A percentile compares a stretch with the other conserved stretches of the same genome.
Conservation (phyloP, 139 green algal species). For the Picochlorum costavermella region DNA sequence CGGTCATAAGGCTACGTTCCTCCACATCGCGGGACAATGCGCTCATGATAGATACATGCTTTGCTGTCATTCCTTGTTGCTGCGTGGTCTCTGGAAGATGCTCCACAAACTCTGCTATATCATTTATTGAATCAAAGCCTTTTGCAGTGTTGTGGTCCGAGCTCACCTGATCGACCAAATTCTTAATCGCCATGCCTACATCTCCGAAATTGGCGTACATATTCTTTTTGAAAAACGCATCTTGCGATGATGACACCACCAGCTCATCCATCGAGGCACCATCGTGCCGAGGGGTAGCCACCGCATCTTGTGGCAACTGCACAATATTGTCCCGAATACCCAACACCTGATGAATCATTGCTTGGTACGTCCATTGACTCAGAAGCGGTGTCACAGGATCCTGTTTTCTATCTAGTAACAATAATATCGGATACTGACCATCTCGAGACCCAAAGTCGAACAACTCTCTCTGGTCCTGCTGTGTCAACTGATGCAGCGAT, state of each 20-base stretch:
- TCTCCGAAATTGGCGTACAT: conserved; percentile 75
- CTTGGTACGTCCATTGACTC: conserved; percentile 62
- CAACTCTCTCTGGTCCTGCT: conserved; percentile 42
- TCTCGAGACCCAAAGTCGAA: conserved; percentile 72
- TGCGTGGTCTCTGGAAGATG: conserved; percentile 62
- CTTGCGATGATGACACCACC: conserved; percentile 43
- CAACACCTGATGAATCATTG: conserved; percentile 90
- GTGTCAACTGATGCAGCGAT: conserved; percentile 56
- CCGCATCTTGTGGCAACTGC: conserved; percentile 16
- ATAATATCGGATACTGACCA: conserved; percentile 50
- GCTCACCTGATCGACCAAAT: conserved; percentile 24
- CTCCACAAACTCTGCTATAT: conserved; percentile 84
- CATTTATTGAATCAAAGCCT: conserved; percentile 55
- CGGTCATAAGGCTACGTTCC: conserved; percentile 56
- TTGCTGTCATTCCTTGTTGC: conserved; percentile 62
- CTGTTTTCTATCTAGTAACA: conserved; percentile 76
- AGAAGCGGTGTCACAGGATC: conserved; percentile 87
- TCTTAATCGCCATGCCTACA: conserved; percentile 65
- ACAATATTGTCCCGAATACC: conserved; percentile 47
- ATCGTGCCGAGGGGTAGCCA: conserved; percentile 3
- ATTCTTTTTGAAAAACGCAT: conserved; percentile 74
- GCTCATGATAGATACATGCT: conserved; percentile 83
- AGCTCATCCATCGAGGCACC: conserved; percentile 55
- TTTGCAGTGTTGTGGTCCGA: conserved; percentile 2
- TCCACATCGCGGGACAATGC: conserved; percentile 57